These are phyloP conservation scores for Colletotrichum theobromicola DNA, from an alignment of 2,329 filamentous ascomycete genomes.

Conservation along the genomic window DNA sequence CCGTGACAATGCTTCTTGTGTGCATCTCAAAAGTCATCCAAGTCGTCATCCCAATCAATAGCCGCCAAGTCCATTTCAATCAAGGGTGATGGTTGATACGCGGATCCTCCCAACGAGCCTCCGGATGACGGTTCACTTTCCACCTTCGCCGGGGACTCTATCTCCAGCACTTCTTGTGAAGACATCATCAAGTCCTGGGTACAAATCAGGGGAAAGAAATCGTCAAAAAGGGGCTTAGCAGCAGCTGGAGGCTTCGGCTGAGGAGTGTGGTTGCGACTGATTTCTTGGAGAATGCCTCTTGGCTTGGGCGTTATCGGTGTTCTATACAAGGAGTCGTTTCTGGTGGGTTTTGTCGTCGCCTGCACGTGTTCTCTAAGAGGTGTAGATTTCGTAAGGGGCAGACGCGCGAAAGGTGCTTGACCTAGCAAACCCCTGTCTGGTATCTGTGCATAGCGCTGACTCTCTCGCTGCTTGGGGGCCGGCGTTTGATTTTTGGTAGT, in stretches of 20 bases:
- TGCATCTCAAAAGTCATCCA: slow-evolving; percentile 18
- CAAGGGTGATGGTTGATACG: background rate
- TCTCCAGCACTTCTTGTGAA: slow-evolving; percentile 51
- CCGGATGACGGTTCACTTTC: background rate
- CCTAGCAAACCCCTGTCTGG: background rate
- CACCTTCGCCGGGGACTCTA: slow-evolving; percentile 33
- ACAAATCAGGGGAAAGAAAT: slow-evolving; percentile 38
- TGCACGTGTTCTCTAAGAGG: background rate
- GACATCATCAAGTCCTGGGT: slow-evolving; percentile 53
- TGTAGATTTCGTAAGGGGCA: background rate
- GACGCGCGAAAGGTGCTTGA: background rate
- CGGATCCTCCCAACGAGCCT: background rate
- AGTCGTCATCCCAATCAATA: slow-evolving; percentile 20
- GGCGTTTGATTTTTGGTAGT: background rate
- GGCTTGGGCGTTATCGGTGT: background rate
- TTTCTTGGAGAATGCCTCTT: background rate
- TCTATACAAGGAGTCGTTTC: background rate
- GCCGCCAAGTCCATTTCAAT: slow-evolving; percentile 8
- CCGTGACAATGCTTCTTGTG: background rate
- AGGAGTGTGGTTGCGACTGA: background rate
- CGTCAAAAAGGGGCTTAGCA: background rate
- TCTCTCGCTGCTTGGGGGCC: background rate
- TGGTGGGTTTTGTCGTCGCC: background rate
- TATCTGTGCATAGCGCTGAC: background rate
- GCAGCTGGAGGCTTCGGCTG: background rate